Conservation (phyloP, 2,329 filamentous ascomycete species). For the Aspergillus nomiae region DNA sequence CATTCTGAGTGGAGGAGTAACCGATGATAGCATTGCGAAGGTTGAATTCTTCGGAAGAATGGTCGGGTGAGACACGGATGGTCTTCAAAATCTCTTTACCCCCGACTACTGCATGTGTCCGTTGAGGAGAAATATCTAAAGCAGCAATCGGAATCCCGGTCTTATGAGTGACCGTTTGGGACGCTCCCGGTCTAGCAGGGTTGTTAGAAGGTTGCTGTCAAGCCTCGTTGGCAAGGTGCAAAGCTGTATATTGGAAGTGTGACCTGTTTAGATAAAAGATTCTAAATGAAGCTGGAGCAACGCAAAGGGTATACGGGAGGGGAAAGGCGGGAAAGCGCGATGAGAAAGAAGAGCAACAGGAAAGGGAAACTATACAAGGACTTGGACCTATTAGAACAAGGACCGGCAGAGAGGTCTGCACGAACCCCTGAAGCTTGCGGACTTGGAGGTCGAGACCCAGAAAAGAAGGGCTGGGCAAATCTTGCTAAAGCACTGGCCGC, state of each 20-base stretch:
- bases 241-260: slow-evolving; percentile 2
- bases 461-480: slow-evolving; percentile 58
- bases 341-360: slow-evolving; percentile 17
- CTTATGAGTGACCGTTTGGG: slow-evolving; percentile 61
- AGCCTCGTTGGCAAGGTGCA: slow-evolving; percentile 5
- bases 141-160: slow-evolving; percentile 66
- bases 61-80: slow-evolving; percentile 58
- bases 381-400: slow-evolving; percentile 39
- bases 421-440: slow-evolving; percentile 46
- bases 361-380: slow-evolving; percentile 40
- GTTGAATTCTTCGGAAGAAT: slow-evolving; percentile 64
- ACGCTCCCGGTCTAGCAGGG: slow-evolving; percentile 46
- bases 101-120: slow-evolving; percentile 65
- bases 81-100: slow-evolving; percentile 69
- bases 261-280: neutral
- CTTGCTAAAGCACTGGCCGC: slow-evolving; percentile 52
- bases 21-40: slow-evolving; percentile 62
- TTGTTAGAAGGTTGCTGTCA: slow-evolving; percentile 21
- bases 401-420: slow-evolving; percentile 28
- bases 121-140: slow-evolving; percentile 64
- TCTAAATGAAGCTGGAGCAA: neutral
- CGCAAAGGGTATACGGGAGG: neutral
- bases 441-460: slow-evolving; percentile 56
- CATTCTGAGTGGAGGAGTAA: slow-evolving; percentile 55
- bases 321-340: slow-evolving; percentile 10